Conservation (phyloP, 352 stramenopile species). For the Phytophthora megakarya region DNA sequence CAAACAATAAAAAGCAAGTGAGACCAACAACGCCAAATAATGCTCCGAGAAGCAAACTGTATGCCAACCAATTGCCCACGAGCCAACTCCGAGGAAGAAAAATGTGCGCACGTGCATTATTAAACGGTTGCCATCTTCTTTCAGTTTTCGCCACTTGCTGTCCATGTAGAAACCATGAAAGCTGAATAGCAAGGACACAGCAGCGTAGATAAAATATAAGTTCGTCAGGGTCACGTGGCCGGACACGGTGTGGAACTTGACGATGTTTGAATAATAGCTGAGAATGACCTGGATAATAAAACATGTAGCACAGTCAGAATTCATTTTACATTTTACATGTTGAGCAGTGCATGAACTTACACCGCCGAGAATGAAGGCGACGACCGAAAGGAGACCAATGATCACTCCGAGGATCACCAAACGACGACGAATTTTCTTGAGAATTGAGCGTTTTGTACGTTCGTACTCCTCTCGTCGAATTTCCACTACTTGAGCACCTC, state of each 20-base stretch:
- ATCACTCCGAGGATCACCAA: slow-evolving; percentile 62
- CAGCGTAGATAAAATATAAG: slow-evolving; percentile 75
- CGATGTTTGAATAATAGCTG: slow-evolving; percentile 47
- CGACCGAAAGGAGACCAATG: slow-evolving; percentile 50
- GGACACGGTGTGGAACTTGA: slow-evolving; percentile 48
- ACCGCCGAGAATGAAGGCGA: slow-evolving; percentile 52
- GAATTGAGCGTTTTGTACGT: slow-evolving; percentile 69
- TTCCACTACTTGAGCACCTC: slow-evolving; percentile 66
- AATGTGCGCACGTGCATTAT: slow-evolving; percentile 76
- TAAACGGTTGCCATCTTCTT: slow-evolving; percentile 64
- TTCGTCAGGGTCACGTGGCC: slow-evolving; percentile 47
- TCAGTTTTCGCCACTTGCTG: slow-evolving; percentile 56
- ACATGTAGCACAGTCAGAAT: neutral
- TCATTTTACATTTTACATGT: neutral
- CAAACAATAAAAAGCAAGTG: neutral
- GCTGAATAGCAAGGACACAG: slow-evolving; percentile 49
- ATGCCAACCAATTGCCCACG: slow-evolving; percentile 49
- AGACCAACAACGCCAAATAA: neutral
- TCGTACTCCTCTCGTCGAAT: slow-evolving; percentile 75
- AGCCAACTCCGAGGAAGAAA: slow-evolving; percentile 53
- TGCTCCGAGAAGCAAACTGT: neutral
- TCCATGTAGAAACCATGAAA: slow-evolving; percentile 78
- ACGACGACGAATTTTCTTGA: slow-evolving; percentile 76
- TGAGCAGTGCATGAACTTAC: slow-evolving; percentile 32
- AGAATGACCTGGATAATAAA: slow-evolving; percentile 48